Evolutionary conservation across 2,329 filamentous ascomycete species (phyloP).

Genomic region (Diaporthe sp.): DNA sequence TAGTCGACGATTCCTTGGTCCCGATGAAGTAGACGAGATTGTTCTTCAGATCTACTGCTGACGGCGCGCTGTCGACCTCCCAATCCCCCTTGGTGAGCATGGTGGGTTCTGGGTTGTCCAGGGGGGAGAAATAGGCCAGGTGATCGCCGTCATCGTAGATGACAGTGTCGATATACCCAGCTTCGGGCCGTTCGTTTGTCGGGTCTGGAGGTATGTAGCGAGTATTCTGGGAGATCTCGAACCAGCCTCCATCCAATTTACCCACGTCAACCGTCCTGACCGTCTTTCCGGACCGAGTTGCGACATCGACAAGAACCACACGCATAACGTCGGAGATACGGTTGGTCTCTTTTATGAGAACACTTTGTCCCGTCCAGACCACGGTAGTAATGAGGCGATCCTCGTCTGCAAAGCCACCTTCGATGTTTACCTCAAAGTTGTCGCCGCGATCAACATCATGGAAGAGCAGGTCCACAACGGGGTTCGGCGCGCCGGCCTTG

Average conservation of each 20-base stretch:
- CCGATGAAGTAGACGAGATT: slow-evolving; percentile 92
- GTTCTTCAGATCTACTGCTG: slow-evolving; percentile 83
- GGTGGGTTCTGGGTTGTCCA: slow-evolving; percentile 84
- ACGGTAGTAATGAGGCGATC: slow-evolving; percentile 93
- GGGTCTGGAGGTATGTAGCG: slow-evolving; percentile 88
- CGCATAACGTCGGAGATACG: slow-evolving; percentile 92
- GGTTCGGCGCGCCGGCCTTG: slow-evolving; percentile 94
- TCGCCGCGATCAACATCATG: slow-evolving; percentile 85
- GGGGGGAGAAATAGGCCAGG: slow-evolving; percentile 89
- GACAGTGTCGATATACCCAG: slow-evolving; percentile 93
- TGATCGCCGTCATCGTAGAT: slow-evolving; percentile 91
- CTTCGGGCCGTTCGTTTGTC: slow-evolving; percentile 76
- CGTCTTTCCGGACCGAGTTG: slow-evolving; percentile 77
- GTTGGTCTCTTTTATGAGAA: slow-evolving; percentile 92
- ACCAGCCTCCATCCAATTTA: slow-evolving; percentile 94
- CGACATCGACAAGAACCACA: slow-evolving; percentile 86
- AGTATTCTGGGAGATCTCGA: slow-evolving; percentile 90
- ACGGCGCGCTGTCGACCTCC: slow-evolving; percentile 90
- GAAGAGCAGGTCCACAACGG: slow-evolving; percentile 86
- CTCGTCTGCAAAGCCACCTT: slow-evolving; percentile 81
- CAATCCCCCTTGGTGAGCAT: slow-evolving; percentile 90
- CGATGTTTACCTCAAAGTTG: slow-evolving; percentile 81
- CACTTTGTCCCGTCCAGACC: slow-evolving; percentile 87
- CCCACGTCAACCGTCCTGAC: slow-evolving; percentile 84
- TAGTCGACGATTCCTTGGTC: slow-evolving; percentile 87